phyloP scores from a whole-genome alignment of 2,329 filamentous ascomycete species.

The Arachnopeziza araneosa region DNA sequence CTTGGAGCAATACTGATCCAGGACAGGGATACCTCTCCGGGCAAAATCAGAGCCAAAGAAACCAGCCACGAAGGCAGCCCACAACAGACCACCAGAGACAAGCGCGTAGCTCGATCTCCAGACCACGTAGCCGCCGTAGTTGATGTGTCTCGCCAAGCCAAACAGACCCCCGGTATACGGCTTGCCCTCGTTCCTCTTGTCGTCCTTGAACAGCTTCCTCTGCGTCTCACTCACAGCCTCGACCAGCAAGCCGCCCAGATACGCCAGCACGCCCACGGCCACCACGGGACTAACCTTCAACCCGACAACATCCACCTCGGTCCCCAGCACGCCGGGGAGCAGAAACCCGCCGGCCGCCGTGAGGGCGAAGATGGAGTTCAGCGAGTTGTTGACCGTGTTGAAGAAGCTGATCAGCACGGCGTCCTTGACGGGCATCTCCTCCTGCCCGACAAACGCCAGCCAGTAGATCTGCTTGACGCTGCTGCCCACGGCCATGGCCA shows the following conservation, averaged over 20 bases:
- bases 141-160: constrained; percentile 45
- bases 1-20: constrained; percentile 44
- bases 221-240: constrained; percentile 54
- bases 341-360: constrained; percentile 29
- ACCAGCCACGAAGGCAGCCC: constrained; percentile 35
- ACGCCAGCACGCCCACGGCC: not conserved
- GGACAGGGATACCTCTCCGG: constrained; percentile 37
- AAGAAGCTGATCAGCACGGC: constrained; percentile 42
- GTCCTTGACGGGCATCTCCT: constrained; percentile 41
- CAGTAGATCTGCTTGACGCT: constrained; percentile 52
- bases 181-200: constrained; percentile 47
- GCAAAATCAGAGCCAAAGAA: constrained; percentile 43
- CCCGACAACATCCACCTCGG: not conserved
- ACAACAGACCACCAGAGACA: constrained; percentile 41
- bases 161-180: constrained; percentile 45
- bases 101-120: constrained; percentile 46
- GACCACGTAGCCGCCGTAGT: constrained; percentile 47
- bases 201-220: constrained; percentile 45
- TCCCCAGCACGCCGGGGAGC: not conserved
- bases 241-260: constrained; percentile 20
- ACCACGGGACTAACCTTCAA: not conserved
- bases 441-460: constrained; percentile 40
- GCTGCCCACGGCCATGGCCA: constrained; percentile 18
- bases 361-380: constrained; percentile 50
- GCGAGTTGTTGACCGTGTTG: constrained; percentile 50